Base-by-base conservation (phyloP, 164 flowering plant species). In the Annona cherimola region DNA sequence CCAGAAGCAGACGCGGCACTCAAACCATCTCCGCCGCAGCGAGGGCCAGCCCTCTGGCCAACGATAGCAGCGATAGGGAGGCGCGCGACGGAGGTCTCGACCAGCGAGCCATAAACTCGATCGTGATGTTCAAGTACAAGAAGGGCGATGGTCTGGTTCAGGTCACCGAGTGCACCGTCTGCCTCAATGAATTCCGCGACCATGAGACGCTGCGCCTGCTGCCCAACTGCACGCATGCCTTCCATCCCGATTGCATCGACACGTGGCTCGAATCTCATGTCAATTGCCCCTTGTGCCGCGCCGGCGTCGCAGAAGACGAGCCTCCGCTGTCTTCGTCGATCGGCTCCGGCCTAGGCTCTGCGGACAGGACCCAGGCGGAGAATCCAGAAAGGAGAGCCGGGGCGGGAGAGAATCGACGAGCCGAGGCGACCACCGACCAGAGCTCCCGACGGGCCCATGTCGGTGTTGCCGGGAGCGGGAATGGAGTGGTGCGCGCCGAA, bases 161-260 rank as follows among this genome's bases (percentile, higher is more conserved):
- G 63, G 90, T 87, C 2, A 81, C 86, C 0, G 94, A 87, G n/a
- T 90, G 95, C 66, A 83, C 91, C 0, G 90, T 90, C 40, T 90
- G 95, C 57, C 70, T 90, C 62, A 77, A 61, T 55, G 95, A 90
- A 78, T 90, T 90, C 67, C 73, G 75, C 14, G 84, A 88, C 16
- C 85, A 77, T 4, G 91, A 88, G 42, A 76, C 72, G n/a, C 81
- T 90, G 7, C 44, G 92, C 66, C 77, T 90, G 9, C 74, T 90
- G 65, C 95, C 95, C n/a, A 88, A 90, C 72, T 90, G 92, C 73
- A 81, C 80, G 73, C 95, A 90, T 63, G 91, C 95, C 11, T 90
- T 90, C 74, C 95, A 90, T 54, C 67, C 82, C 20, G 64, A 79
- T 42, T 90, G 95, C 67, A 87, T 90, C 62, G 95, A 90, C 74